Evolutionary conservation across 371 early-diverging fungal genomes (phyloP).

Genomic region (Mucor indicus): DNA sequence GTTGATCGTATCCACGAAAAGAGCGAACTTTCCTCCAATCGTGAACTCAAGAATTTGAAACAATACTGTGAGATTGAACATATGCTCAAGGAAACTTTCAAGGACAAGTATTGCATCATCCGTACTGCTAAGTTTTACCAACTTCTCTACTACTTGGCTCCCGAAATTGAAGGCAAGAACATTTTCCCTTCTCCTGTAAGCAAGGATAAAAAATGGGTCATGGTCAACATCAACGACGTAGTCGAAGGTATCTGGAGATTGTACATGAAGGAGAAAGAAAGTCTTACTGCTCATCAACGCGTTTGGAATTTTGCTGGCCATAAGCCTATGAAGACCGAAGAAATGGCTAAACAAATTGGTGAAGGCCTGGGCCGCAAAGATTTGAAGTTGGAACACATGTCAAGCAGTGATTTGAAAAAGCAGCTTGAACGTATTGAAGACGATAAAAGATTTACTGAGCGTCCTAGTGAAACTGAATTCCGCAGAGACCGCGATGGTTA

Average conservation of each 20-base stretch:
- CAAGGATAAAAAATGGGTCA: slow-evolving; percentile 24
- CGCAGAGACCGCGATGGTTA: slow-evolving; percentile 15
- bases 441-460: slow-evolving; percentile 25
- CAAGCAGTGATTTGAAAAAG: slow-evolving; percentile 15
- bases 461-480: slow-evolving; percentile 12
- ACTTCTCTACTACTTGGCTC: slow-evolving; percentile 33
- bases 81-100: slow-evolving; percentile 22
- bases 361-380: slow-evolving; percentile 23
- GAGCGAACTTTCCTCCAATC: too few species aligned
- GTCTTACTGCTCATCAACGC: slow-evolving; percentile 11
- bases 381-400: slow-evolving; percentile 15
- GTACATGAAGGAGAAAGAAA: neutral
- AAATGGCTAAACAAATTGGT: slow-evolving; percentile 26
- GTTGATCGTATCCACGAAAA: slow-evolving; percentile 20
- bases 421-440: slow-evolving; percentile 26
- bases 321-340: slow-evolving; percentile 6
- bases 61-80: slow-evolving; percentile 29
- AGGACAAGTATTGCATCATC: slow-evolving; percentile 21
- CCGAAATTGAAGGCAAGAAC: slow-evolving; percentile 26
- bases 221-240: slow-evolving; percentile 31
- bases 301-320: slow-evolving; percentile 24
- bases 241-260: slow-evolving; percentile 28
- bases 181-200: slow-evolving; percentile 24
- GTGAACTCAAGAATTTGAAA: slow-evolving; percentile 7
- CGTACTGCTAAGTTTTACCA: slow-evolving; percentile 27